A percentile compares a stretch with the other conserved stretches of the same genome.
These are phyloP conservation scores for Citrus cavaleriei DNA, from an alignment of 345 rosid species.

Conservation along the genomic window DNA sequence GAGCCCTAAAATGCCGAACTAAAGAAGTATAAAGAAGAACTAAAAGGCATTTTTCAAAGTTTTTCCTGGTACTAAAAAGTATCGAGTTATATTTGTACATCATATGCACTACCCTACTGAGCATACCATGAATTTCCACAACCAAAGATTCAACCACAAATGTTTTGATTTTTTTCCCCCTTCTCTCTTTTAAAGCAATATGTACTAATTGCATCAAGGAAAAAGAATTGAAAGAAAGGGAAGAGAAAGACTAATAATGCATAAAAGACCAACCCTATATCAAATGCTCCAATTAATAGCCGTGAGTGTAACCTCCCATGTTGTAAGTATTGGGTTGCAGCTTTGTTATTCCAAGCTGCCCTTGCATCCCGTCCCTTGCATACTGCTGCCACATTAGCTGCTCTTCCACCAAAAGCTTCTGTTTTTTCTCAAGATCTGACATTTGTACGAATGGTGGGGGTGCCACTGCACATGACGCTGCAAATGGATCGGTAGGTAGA, in stretches of 20 bases:
- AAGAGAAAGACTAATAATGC: background rate
- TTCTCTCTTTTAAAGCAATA: background rate
- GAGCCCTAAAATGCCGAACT: too few species aligned
- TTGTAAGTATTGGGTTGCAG: slow-evolving; percentile 27
- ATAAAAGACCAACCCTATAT: background rate
- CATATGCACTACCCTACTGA: background rate
- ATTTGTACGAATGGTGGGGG: slow-evolving; percentile 59
- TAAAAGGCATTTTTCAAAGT: background rate
- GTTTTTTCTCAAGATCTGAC: slow-evolving; percentile 62
- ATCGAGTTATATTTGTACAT: background rate
- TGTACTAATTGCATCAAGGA: background rate
- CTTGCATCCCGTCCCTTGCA: slow-evolving; percentile 46
- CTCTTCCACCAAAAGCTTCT: slow-evolving; percentile 44
- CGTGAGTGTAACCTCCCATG: slow-evolving; percentile 27
- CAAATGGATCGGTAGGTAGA: slow-evolving; percentile 40
- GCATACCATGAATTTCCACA: background rate
- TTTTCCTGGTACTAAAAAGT: background rate
- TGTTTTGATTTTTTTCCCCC: background rate
- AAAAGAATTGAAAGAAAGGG: background rate
- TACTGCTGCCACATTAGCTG: slow-evolving; percentile 58
- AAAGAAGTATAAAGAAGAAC: too few species aligned
- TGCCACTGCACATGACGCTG: slow-evolving; percentile 38
- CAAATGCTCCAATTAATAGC: slow-evolving; percentile 15
- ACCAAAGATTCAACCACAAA: background rate
- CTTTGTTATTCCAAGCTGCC: slow-evolving; percentile 34